These are phyloP conservation scores for Solanum gracilifrons DNA, from an alignment of 257 asterid genomes.

Conservation along the genomic window DNA sequence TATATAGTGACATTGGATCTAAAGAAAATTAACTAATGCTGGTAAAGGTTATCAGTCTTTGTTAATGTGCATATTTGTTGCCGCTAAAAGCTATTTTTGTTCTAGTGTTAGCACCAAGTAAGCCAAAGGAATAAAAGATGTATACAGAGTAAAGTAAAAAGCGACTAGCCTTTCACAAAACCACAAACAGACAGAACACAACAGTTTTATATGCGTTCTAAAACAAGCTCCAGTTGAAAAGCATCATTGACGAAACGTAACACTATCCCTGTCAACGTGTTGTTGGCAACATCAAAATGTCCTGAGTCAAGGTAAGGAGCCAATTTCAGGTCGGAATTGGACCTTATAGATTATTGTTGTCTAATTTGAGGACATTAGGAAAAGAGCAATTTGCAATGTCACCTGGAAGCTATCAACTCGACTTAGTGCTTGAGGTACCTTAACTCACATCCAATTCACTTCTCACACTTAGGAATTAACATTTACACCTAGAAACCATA, in stretches of 20 bases:
- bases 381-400: background rate
- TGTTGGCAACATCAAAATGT: background rate
- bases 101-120: no score
- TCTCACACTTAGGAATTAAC: no score
- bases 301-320: background rate
- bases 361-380: background rate
- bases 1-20: no score
- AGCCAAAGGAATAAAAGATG: background rate
- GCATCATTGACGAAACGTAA: background rate
- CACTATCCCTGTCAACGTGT: background rate
- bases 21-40: no score
- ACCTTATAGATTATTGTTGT: background rate
- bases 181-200: no score
- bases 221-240: background rate
- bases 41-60: no score
- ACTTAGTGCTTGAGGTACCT: no score
- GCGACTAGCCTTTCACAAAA: background rate
- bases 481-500: no score
- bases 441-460: no score
- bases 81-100: no score
- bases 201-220: no score
- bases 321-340: background rate
- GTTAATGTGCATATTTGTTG: no score
- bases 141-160: background rate
- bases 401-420: background rate